A percentile compares a stretch with the other conserved stretches of the same genome.
Conservation (phyloP, 306 rosid genomes). For the Lupinus albus region DNA sequence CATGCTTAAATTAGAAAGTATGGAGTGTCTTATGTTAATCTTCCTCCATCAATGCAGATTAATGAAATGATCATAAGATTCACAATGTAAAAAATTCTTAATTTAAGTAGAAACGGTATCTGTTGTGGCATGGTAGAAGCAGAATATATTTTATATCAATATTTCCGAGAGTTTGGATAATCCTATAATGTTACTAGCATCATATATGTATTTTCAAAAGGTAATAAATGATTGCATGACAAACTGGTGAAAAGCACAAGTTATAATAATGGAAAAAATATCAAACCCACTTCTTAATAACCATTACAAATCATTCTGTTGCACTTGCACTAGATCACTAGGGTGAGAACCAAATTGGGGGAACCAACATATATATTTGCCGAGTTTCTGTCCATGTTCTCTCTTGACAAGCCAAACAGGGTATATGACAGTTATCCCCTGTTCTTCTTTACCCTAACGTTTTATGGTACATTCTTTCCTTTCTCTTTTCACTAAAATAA, state of each 20-base stretch:
- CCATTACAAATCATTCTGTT: slow-evolving; percentile 19
- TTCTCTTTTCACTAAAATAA: slow-evolving; percentile 2
- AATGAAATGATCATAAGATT: slow-evolving; percentile 13
- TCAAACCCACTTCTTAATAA: slow-evolving; percentile 9
- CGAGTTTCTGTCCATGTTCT: slow-evolving; percentile 16
- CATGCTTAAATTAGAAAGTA: slow-evolving; percentile 21
- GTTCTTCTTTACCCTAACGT: background rate
- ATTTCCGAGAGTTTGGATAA: background rate
- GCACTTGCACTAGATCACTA: slow-evolving; percentile 2
- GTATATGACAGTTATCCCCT: background rate
- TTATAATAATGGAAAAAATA: slow-evolving; percentile 4
- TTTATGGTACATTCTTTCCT: slow-evolving; percentile 5
- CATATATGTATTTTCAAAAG: slow-evolving; percentile 1
- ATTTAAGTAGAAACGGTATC: background rate
- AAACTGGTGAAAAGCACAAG: slow-evolving; percentile 7
- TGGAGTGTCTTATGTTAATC: background rate
- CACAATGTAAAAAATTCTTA: background rate
- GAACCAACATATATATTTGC: slow-evolving; percentile 9
- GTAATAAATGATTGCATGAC: slow-evolving; percentile 11
- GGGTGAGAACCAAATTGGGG: slow-evolving; percentile 21
- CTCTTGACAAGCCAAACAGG: slow-evolving; percentile 12
- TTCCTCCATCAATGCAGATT: slow-evolving; percentile 10
- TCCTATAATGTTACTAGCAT: slow-evolving; percentile 7
- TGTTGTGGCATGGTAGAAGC: background rate
- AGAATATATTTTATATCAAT: background rate